phyloP scores from a whole-genome alignment of 345 rosid species.

The Hibiscus syriacus region DNA sequence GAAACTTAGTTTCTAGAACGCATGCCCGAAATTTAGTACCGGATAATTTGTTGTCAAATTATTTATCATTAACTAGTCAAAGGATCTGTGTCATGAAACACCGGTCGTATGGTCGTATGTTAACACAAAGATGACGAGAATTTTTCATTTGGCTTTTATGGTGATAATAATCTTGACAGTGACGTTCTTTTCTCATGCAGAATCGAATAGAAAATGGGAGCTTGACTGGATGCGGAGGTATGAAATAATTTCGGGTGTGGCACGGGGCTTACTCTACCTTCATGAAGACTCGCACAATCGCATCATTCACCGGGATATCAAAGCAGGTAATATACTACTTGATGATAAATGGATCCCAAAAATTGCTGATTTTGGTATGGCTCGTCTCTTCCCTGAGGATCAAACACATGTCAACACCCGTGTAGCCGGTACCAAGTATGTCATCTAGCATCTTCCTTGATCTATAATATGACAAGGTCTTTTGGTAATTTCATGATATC shows the following conservation, averaged over 20 bases:
- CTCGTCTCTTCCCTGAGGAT: constrained; percentile 96
- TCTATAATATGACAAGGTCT: background rate
- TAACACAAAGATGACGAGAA: background rate
- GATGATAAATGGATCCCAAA: constrained; percentile 96
- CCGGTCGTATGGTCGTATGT: background rate
- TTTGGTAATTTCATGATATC: background rate
- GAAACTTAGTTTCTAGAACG: background rate
- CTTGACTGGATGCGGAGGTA: constrained; percentile 79
- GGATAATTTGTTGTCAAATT: background rate
- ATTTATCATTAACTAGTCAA: background rate
- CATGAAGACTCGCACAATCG: constrained; percentile 79
- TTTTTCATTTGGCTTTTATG: background rate
- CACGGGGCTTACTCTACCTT: constrained; percentile 87
- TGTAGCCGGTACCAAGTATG: constrained; percentile 92
- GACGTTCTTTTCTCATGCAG: constrained; percentile 27
- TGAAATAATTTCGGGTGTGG: constrained; percentile 71
- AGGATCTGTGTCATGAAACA: background rate
- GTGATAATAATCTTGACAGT: constrained; percentile 9
- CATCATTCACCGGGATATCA: constrained; percentile 92
- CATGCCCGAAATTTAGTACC: background rate
- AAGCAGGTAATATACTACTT: constrained; percentile 86
- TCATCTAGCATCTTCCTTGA: constrained; percentile 5
- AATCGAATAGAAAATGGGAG: constrained; percentile 33
- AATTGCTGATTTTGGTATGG: constrained; percentile 99
- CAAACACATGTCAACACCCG: constrained; percentile 85